These are phyloP conservation scores for Hymenoscyphus linearis DNA, from an alignment of 2,329 filamentous ascomycete genomes.

Conservation along the genomic window DNA sequence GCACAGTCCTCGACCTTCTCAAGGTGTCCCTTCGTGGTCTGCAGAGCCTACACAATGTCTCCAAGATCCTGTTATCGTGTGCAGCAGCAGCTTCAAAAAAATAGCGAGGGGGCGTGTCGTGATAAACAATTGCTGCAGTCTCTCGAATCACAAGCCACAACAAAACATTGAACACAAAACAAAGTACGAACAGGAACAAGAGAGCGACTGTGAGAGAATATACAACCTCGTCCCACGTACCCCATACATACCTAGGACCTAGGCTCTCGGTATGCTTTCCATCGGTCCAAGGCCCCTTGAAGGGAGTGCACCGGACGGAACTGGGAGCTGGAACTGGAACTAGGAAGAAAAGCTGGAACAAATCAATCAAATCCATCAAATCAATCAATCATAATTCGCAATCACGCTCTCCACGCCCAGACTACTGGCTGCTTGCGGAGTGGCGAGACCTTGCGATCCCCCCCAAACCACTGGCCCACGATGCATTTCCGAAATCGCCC, in stretches of 20 bases:
- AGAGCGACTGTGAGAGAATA: neutral
- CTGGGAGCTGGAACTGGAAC: too few species aligned
- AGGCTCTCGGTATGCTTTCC: neutral
- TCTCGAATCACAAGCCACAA: neutral
- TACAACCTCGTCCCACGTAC: neutral
- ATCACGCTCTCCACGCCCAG: conserved; percentile 2
- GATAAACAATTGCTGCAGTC: neutral
- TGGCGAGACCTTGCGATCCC: conserved; percentile 3
- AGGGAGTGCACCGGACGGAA: too few species aligned
- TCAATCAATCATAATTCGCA: neutral
- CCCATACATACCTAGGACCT: neutral
- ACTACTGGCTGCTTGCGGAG: neutral
- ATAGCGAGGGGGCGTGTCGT: neutral
- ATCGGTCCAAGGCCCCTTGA: neutral
- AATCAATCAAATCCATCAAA: neutral
- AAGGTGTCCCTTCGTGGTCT: neutral
- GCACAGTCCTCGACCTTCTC: neutral
- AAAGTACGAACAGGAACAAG: neutral
- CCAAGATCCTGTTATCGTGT: neutral
- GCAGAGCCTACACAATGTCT: neutral
- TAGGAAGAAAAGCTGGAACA: too few species aligned
- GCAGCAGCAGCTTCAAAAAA: neutral
- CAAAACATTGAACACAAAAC: neutral
- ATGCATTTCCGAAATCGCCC: neutral
- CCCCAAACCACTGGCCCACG: neutral